These are phyloP conservation scores for Lavandula angustifolia DNA, from an alignment of 257 asterid genomes.

Conservation along the genomic window DNA sequence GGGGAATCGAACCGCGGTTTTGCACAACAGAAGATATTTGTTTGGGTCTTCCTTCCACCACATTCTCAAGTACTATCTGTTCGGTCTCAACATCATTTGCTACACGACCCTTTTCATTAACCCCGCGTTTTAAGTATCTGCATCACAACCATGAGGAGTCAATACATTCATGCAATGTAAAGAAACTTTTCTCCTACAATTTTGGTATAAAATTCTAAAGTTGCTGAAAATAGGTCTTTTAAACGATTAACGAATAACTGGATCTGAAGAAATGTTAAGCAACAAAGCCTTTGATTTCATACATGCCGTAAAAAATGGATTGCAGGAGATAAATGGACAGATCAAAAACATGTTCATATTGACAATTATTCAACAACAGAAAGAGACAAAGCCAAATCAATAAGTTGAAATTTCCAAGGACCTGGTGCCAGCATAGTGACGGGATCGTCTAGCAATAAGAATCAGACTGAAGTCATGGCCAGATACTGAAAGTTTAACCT, in stretches of 20 bases:
- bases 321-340: no score
- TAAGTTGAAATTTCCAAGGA: constrained; percentile 27
- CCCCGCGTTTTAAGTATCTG: constrained; percentile 91
- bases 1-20: constrained; percentile 94
- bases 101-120: constrained; percentile 91
- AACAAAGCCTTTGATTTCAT: background rate
- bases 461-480: constrained; percentile 62
- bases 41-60: constrained; percentile 48
- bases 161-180: constrained; percentile 10
- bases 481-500: constrained; percentile 67
- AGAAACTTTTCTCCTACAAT: background rate
- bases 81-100: constrained; percentile 99
- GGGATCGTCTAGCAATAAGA: constrained; percentile 91
- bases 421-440: constrained; percentile 99
- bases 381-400: no score
- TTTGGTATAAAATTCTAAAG: background rate
- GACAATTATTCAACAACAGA: no score
- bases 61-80: constrained; percentile 81
- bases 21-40: constrained; percentile 88
- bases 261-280: background rate
- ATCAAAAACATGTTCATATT: no score
- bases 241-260: constrained; percentile 18
- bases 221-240: constrained; percentile 2
- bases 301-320: background rate
- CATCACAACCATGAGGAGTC: constrained; percentile 12